Percentiles rank a stretch among this genome's conserved stretches.
Evolutionary conservation across 1,284 basidiomycete species (phyloP).

Genomic region (Fomitopsis palustris): DNA sequence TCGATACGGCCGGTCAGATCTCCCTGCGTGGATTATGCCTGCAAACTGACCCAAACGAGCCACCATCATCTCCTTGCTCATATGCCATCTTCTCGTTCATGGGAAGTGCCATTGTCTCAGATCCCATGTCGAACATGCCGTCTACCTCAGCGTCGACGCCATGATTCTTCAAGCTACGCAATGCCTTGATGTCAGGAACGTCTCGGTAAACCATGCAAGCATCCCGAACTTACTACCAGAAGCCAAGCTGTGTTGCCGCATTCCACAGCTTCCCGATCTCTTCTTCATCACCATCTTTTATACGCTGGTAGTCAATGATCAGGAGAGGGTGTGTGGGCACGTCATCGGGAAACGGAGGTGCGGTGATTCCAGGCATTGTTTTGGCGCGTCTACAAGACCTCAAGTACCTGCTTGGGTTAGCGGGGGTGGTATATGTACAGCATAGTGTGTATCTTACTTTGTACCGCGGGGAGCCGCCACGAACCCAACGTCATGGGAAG

Average conservation of each 20-base stretch:
- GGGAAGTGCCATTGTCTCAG: conserved; percentile 51
- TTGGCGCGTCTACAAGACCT: neutral
- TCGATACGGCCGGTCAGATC: neutral
- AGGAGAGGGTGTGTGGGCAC: conserved; percentile 33
- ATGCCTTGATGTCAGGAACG: neutral
- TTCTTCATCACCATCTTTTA: conserved; percentile 22
- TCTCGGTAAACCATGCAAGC: neutral
- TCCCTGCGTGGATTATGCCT: neutral
- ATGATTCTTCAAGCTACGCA: conserved; percentile 53
- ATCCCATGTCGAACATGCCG: conserved; percentile 55
- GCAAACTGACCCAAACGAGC: conserved; percentile 51
- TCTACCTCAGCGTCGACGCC: conserved; percentile 43
- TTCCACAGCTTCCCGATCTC: conserved; percentile 29
- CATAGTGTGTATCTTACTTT: neutral
- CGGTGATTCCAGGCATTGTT: conserved; percentile 15
- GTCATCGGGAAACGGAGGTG: conserved; percentile 31
- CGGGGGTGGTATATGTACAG: too few relatives aligned
- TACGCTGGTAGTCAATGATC: conserved; percentile 31
- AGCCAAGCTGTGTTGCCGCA: conserved; percentile 30
- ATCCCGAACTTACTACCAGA: conserved; percentile 30
- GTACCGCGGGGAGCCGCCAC: too few relatives aligned
- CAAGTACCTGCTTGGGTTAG: too few relatives aligned
- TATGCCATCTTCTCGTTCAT: conserved; percentile 58
- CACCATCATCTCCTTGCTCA: conserved; percentile 58
- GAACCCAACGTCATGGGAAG: too few relatives aligned